Evolutionary conservation across 768 basidiomycete genomes (phyloP), one percentile per base, ranked within the genome.

Genomic region (Lactarius sp.): DNA sequence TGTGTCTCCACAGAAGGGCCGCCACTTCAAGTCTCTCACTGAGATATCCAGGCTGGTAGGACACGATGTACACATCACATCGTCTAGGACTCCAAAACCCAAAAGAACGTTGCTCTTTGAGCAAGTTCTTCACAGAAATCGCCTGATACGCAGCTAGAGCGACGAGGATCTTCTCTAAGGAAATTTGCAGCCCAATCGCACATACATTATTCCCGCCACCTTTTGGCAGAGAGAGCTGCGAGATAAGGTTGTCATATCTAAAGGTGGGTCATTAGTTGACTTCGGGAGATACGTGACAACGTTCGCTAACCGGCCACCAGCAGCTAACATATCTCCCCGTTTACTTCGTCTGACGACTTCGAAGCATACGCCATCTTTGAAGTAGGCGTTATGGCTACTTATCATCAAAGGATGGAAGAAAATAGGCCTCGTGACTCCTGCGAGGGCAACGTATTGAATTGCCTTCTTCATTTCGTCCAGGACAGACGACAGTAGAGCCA

Each of bases 1-100:
- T 84, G 69, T 92, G 79, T 69, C 85, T 80, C 92, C 92, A 94
- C 39, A 94, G 75, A 55, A 86, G 81, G 0, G 89, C 77, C 13
- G 85, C 88, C 2, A 92, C 81, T 68, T 93, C 89, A 18, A 94
- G 79, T 49, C 92, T 80, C 56, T 92, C 92, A 65, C 85, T 83
- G 41, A 94, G 76, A 69, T 85, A 80, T 10, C 92, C 91, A 8
- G 84, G 77, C 65, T 89, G 85, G 64, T 86, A 90, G 0, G 90
- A 90, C 33, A 92, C 83, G 13, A 94, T 80, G 66, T 93, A 94
- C 12, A 94, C 92, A 66, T 94, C 92, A 68, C 92, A 93, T 44
- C 90, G 79, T 16, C 91, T 81, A n/a, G 92, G 92, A 73, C 89
- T 90, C 90, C 90, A 94, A 70, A 85, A 90, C 0, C 92, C 92